phyloP scores from a whole-genome alignment of 2,329 filamentous ascomycete species.

The Penicillium polonicum region DNA sequence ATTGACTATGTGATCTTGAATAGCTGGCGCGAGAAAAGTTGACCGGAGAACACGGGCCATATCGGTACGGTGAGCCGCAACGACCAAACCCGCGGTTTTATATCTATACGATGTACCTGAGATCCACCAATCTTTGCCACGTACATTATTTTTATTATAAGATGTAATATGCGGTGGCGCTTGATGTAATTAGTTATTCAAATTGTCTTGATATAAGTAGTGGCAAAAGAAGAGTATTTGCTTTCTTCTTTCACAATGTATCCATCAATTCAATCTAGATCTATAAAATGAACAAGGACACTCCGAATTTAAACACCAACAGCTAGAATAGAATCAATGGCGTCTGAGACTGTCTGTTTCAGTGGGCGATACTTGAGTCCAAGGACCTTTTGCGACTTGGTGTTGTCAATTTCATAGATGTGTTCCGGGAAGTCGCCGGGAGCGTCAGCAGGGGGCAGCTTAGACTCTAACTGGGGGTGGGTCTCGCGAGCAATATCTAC shows the following conservation, averaged over 20 bases:
- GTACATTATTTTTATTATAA: not conserved
- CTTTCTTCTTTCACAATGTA: not conserved
- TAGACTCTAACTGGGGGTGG: conserved; percentile 43
- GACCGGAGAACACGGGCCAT: conserved; percentile 27
- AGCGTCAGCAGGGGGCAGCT: conserved; percentile 40
- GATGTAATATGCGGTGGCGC: not conserved
- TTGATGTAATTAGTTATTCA: not conserved
- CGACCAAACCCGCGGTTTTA: conserved; percentile 21
- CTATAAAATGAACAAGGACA: not conserved
- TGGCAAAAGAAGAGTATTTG: not conserved
- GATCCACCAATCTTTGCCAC: not conserved
- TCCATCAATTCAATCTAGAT: not conserved
- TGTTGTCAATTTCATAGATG: conserved; percentile 41
- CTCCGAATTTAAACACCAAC: conserved; percentile 29
- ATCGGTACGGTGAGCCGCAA: conserved; percentile 27
- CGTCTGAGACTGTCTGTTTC: conserved; percentile 40
- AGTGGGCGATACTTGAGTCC: conserved; percentile 43
- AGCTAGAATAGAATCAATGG: conserved; percentile 36
- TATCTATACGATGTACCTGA: not conserved
- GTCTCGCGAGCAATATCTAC: conserved; percentile 44
- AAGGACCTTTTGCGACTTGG: conserved; percentile 41
- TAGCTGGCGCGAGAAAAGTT: conserved; percentile 35
- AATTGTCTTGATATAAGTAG: not conserved
- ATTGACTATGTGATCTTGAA: conserved; percentile 22
- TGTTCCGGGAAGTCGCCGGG: conserved; percentile 31